phyloP scores from a whole-genome alignment of 164 flowering plant genomes.

The Protea cynaroides region DNA sequence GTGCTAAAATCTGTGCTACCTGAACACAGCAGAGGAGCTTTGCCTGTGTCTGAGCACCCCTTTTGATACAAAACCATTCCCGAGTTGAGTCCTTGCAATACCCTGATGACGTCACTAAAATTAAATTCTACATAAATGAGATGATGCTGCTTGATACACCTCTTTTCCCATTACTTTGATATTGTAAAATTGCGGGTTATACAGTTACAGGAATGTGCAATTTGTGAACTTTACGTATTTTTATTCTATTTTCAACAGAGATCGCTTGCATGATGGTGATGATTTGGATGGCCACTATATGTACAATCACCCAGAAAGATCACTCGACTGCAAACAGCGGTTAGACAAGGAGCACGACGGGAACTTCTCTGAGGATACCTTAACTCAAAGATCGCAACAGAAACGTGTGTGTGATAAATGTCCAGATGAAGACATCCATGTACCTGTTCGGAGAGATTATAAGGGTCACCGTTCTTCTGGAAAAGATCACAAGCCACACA shows the following conservation, averaged over 20 bases:
- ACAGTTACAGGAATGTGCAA: neutral
- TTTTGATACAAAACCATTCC: no score
- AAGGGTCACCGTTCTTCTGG: constrained; percentile 27
- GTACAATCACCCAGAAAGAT: constrained; percentile 22
- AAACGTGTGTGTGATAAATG: constrained; percentile 16
- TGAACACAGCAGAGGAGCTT: no score
- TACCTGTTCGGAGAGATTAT: constrained; percentile 19
- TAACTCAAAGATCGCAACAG: constrained; percentile 21
- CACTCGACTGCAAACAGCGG: constrained; percentile 22
- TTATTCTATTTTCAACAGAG: constrained; percentile 20
- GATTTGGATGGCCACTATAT: constrained; percentile 12
- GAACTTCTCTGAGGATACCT: constrained; percentile 33
- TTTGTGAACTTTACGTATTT: neutral
- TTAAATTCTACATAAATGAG: neutral
- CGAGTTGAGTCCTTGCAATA: no score
- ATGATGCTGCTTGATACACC: neutral
- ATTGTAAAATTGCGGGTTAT: neutral
- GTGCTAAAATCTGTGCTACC: no score
- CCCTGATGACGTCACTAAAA: no score
- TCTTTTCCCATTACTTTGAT: neutral
- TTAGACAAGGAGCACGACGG: constrained; percentile 19
- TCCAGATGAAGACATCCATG: constrained; percentile 21
- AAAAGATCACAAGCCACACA: constrained; percentile 26
- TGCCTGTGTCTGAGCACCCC: no score
- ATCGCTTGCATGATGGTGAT: constrained; percentile 18